Evolutionary conservation across 139 green algal genomes (phyloP).

Genomic region (Chlorella sp.): DNA sequence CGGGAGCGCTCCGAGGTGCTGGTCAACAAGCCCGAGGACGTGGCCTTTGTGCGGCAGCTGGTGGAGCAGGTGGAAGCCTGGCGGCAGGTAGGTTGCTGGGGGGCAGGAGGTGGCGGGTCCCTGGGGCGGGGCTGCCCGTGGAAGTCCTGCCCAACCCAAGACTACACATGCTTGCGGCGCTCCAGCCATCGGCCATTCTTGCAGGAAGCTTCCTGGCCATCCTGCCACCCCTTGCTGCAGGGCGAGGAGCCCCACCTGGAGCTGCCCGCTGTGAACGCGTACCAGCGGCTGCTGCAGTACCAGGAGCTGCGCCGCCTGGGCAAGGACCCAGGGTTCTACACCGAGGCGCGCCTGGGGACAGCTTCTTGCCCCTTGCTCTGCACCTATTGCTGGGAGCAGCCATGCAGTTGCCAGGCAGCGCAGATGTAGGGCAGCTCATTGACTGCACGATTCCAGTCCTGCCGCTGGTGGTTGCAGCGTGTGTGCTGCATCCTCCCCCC

Average conservation of each 20-base stretch:
- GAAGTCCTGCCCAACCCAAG: too few species aligned
- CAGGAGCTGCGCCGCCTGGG: conserved; percentile 58
- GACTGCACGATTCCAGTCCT: too few species aligned
- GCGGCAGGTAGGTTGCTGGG: conserved; percentile 38
- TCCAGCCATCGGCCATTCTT: too few species aligned
- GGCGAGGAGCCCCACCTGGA: conserved; percentile 39
- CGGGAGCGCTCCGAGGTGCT: conserved; percentile 33
- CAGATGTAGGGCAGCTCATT: too few species aligned
- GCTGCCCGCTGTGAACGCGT: conserved; percentile 57
- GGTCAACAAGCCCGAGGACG: conserved; percentile 51
- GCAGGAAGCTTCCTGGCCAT: too few species aligned
- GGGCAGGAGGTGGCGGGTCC: not conserved
- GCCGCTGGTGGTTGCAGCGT: too few species aligned
- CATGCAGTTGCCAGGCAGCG: too few species aligned
- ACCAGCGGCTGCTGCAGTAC: conserved; percentile 68
- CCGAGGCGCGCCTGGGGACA: conserved; percentile 26
- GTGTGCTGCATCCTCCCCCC: too few species aligned
- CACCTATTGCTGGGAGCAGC: not conserved
- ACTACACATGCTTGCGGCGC: not conserved
- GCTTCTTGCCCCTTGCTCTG: not conserved
- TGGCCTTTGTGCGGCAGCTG: conserved; percentile 44
- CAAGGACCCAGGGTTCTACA: conserved; percentile 52
- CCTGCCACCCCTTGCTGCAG: conserved; percentile 27
- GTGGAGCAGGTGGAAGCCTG: conserved; percentile 52
- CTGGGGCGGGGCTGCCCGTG: not conserved